Evolutionary conservation across 345 rosid genomes (phyloP).

Genomic region (Litchi chinensis): DNA sequence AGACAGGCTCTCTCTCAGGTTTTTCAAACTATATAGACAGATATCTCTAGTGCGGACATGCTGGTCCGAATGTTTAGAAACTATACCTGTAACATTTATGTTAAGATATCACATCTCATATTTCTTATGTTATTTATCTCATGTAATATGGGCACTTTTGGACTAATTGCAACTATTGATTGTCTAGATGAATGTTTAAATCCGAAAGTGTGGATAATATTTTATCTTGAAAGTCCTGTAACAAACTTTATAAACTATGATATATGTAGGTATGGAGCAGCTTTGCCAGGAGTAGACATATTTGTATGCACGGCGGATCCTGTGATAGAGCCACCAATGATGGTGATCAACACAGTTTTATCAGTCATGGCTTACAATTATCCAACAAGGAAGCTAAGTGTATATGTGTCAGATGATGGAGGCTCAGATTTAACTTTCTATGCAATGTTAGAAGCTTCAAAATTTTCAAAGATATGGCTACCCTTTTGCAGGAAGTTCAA

Average conservation of each 20-base stretch:
- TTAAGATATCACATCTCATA: no score
- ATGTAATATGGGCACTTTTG: no score
- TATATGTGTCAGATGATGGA: slow-evolving; percentile 38
- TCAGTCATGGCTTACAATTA: slow-evolving; percentile 29
- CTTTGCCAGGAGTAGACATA: slow-evolving; percentile 27
- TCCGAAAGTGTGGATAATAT: no score
- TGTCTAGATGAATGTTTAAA: no score
- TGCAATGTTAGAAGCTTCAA: slow-evolving; percentile 32
- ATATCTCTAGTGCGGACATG: no score
- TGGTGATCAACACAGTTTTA: slow-evolving; percentile 32
- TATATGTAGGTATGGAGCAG: slow-evolving; percentile 15
- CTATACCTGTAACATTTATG: no score
- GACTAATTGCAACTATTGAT: no score
- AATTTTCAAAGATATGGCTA: slow-evolving; percentile 32
- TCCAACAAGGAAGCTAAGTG: slow-evolving; percentile 19
- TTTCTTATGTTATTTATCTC: no score
- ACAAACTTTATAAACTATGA: no score
- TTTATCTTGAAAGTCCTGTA: no score
- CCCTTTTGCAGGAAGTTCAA: slow-evolving; percentile 30
- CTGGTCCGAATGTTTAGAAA: no score
- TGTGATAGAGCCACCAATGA: slow-evolving; percentile 27
- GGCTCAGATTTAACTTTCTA: slow-evolving; percentile 34
- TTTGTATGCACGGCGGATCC: slow-evolving; percentile 41
- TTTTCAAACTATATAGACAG: no score
- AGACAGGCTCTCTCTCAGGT: slow-evolving; percentile 25